These are phyloP conservation scores for Kuraishia capsulata DNA, from an alignment of 805 yeast species.

Conservation along the genomic window DNA sequence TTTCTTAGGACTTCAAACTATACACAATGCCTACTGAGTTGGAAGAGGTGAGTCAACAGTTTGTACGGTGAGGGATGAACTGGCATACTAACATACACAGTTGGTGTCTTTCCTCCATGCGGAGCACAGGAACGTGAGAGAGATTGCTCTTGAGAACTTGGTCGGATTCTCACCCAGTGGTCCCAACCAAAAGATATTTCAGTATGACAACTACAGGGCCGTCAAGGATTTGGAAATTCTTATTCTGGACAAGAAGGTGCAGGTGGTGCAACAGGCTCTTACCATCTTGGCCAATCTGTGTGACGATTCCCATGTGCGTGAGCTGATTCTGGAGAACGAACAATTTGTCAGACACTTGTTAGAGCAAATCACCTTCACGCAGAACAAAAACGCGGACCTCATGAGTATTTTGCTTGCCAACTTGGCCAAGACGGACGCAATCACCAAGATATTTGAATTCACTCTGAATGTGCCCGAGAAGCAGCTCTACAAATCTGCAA, in stretches of 20 bases:
- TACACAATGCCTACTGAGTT: constrained; percentile 32
- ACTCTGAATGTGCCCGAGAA: constrained; percentile 26
- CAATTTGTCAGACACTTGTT: constrained; percentile 41
- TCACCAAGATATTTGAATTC: constrained; percentile 41
- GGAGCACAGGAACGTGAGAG: constrained; percentile 69
- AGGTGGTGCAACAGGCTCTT: constrained; percentile 54
- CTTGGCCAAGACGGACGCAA: constrained; percentile 67
- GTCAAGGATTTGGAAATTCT: constrained; percentile 62
- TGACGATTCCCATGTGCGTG: constrained; percentile 57
- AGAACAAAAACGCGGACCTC: constrained; percentile 66
- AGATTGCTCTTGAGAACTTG: constrained; percentile 75
- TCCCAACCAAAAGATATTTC: constrained; percentile 54
- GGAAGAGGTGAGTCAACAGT: constrained; percentile 22
- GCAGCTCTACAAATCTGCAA: constrained; percentile 44
- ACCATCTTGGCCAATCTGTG: constrained; percentile 81
- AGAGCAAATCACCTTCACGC: constrained; percentile 39
- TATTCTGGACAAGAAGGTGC: constrained; percentile 41
- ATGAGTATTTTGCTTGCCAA: constrained; percentile 80
- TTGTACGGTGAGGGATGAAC: neutral
- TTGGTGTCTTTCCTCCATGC: constrained; percentile 77
- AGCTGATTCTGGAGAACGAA: constrained; percentile 55
- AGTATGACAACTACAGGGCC: constrained; percentile 60
- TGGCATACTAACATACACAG: constrained; percentile 14
- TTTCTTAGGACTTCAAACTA: too few species aligned
- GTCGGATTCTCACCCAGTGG: constrained; percentile 76